A percentile compares a stretch with the other conserved stretches of the same genome.
Evolutionary conservation across 371 early-diverging fungal genomes (phyloP).

Genomic region (Blakeslea trispora): DNA sequence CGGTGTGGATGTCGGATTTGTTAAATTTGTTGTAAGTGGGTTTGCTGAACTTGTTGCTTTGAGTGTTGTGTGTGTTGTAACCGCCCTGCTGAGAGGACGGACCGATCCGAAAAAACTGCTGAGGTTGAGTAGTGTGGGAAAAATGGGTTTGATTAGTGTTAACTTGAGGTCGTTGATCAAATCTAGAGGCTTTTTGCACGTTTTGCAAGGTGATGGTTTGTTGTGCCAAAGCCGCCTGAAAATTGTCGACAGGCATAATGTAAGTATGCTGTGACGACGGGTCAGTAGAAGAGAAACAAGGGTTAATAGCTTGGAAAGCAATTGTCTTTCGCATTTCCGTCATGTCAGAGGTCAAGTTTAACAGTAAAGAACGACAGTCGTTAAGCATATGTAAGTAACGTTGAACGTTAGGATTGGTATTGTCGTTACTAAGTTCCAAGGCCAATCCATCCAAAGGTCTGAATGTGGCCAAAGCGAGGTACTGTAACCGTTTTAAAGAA

Average conservation of each 20-base stretch:
- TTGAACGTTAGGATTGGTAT: background rate
- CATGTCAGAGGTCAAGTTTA: background rate
- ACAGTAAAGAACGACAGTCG: background rate
- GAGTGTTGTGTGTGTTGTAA: conserved; percentile 6
- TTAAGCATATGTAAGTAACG: background rate
- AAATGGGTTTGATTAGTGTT: background rate
- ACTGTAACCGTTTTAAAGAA: conserved; percentile 11
- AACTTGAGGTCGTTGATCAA: conserved; percentile 1
- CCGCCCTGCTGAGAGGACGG: too few species aligned
- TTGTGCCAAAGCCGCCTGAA: conserved; percentile 2
- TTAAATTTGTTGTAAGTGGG: background rate
- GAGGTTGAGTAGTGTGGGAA: conserved; percentile 1
- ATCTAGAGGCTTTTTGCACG: conserved; percentile 1
- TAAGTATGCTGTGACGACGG: background rate
- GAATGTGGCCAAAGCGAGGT: background rate
- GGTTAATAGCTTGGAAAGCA: conserved; percentile 3
- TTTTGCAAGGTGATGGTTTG: background rate
- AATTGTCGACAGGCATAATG: background rate
- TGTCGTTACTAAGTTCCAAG: conserved; percentile 1
- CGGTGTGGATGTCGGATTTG: conserved; percentile 1
- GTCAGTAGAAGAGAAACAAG: background rate
- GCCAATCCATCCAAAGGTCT: background rate
- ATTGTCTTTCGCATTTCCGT: conserved; percentile 1
- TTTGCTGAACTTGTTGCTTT: background rate
- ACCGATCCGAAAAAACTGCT: conserved; percentile 13